Conservation (phyloP, 2,329 filamentous ascomycete genomes). For the Beauveria medogensis region DNA sequence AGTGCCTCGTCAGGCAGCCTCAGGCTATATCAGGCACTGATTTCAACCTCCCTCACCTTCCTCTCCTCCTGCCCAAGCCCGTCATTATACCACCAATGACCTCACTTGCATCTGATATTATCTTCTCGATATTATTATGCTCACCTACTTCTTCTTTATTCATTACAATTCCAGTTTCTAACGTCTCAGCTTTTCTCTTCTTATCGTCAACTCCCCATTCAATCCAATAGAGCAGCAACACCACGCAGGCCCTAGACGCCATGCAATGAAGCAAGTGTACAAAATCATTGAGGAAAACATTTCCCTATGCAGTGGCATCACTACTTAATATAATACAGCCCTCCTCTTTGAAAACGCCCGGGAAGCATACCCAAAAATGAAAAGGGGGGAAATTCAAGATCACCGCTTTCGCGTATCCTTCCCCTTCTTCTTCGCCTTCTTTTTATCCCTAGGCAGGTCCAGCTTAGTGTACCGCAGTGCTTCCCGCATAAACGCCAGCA, state of each 20-base stretch:
- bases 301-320: neutral
- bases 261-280: neutral
- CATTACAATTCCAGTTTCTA: neutral
- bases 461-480: constrained; percentile 51
- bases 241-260: neutral
- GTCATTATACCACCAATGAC: neutral
- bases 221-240: neutral
- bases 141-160: neutral
- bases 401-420: constrained; percentile 47
- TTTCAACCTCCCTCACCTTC: neutral
- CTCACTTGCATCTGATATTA: no score
- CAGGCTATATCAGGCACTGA: neutral
- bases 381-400: constrained; percentile 5
- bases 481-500: constrained; percentile 61
- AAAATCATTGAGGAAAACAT: neutral
- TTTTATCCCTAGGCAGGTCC: constrained; percentile 57
- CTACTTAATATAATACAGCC: constrained; percentile 6
- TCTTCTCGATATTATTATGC: neutral
- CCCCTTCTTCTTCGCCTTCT: constrained; percentile 52
- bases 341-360: neutral
- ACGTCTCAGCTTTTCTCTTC: neutral
- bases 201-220: neutral
- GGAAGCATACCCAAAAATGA: neutral
- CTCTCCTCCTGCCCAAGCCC: neutral
- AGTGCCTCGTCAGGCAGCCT: neutral